Evolutionary conservation across 1,284 basidiomycete species (phyloP), one percentile per base, ranked within the genome.

Genomic region (Leccinum fallax): DNA sequence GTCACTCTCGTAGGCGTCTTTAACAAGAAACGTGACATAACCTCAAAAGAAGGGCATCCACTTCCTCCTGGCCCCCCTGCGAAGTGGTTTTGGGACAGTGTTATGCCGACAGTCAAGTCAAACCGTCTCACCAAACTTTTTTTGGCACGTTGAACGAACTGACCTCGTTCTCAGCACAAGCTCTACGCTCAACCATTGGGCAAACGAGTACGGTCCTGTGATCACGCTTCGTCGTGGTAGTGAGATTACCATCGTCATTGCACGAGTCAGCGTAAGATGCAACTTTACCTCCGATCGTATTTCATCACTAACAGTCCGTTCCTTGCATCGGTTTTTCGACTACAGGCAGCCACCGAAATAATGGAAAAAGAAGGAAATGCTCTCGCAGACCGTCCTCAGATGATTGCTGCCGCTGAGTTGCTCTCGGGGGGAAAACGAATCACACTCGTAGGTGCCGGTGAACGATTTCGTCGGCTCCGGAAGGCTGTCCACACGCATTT

Each of bases 401-500:
- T 65, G 51, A 70, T 78, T 24, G 71, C 74, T 1, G 76, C 71
- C 0, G 63, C 60, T 5, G 70, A 75, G 52, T 55, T 75, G 6
- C 62, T 78, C 5, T 77, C 75, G 1, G 66, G 69, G 19, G 68
- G 67, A 1, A 71, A 71, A 55, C 65, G 77, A 38, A 60, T 75
- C 6, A 51, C 71, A 0, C 54, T 77, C 4, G 58, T 63, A 6
- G 54, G 64, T 6, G 61, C 52, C 1, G 75, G 75, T 2, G 69
- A 70, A 15, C 65, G 66, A n/a, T 69, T 76, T 51, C 76, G 74
- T 54, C 70, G 71, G 2, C 60, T 73, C 38, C 65, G 70, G 43
- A 75, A 69, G 55, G 80, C 78, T 0, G 61, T 79, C 26, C 80
- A 81, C 54, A 68, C 73, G 0, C 76, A 80, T 49, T 65, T 82